A percentile compares a stretch with the other conserved stretches of the same genome.
Evolutionary conservation across 306 rosid species (phyloP).

Genomic region (Oxytropis ochrocephala): DNA sequence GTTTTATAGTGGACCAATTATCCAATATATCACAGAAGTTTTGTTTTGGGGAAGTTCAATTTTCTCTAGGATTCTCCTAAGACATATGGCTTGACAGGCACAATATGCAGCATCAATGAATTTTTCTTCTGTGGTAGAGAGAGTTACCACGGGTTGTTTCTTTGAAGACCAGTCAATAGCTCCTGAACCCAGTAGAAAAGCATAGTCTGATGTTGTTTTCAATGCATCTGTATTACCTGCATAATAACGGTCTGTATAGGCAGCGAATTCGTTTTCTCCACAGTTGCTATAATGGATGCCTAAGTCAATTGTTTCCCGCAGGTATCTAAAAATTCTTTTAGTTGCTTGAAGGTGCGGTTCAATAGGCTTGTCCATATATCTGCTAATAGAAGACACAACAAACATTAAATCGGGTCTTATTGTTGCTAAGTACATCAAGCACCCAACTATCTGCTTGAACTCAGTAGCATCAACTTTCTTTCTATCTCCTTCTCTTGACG

Average conservation of each 20-base stretch:
- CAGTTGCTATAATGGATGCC: not conserved
- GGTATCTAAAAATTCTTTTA: not conserved
- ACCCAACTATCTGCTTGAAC: not conserved
- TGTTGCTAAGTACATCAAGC: not conserved
- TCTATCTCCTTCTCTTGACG: not conserved
- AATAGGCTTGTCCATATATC: not conserved
- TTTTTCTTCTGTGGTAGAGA: too few relatives aligned
- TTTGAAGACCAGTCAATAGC: too few relatives aligned
- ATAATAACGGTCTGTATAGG: not conserved
- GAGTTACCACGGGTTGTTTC: too few relatives aligned
- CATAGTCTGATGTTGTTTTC: not conserved
- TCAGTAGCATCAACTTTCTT: not conserved
- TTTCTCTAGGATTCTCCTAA: too few relatives aligned
- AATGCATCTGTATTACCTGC: not conserved
- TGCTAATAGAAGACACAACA: not conserved
- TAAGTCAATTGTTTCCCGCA: not conserved
- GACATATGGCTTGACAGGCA: too few relatives aligned
- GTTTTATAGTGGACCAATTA: too few relatives aligned
- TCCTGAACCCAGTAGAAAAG: too few relatives aligned
- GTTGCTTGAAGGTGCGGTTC: not conserved
- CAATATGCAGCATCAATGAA: too few relatives aligned
- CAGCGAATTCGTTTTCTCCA: not conserved
- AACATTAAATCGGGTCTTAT: not conserved
- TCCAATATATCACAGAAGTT: too few relatives aligned
- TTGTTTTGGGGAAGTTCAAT: too few relatives aligned